Evolutionary conservation across 768 basidiomycete species (phyloP).

Genomic region (Xanthoconium stramineum): DNA sequence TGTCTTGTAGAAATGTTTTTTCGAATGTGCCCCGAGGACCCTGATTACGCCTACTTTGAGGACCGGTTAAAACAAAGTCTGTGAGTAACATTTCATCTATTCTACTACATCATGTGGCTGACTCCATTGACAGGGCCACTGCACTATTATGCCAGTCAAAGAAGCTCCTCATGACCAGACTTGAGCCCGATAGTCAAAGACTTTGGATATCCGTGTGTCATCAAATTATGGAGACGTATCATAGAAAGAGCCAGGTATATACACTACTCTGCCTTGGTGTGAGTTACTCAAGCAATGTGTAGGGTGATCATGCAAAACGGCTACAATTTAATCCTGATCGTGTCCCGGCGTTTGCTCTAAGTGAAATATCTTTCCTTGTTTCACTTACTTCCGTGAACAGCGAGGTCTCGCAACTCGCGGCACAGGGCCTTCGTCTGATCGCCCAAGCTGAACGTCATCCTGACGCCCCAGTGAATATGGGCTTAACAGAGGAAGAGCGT

Average conservation of each 20-base stretch:
- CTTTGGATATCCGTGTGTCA: conserved; percentile 67
- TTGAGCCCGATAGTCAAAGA: conserved; percentile 59
- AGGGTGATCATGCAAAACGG: conserved; percentile 44
- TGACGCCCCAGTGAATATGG: conserved; percentile 48
- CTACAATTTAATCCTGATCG: conserved; percentile 53
- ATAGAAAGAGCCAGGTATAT: conserved; percentile 46
- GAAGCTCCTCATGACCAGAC: conserved; percentile 57
- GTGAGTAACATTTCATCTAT: conserved; percentile 34
- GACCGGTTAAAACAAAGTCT: conserved; percentile 45
- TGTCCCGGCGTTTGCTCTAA: conserved; percentile 59
- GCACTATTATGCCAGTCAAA: conserved; percentile 46
- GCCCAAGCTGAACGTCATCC: conserved; percentile 65
- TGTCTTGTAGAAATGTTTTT: conserved; percentile 44
- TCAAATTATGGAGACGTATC: conserved; percentile 57
- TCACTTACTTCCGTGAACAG: conserved; percentile 68
- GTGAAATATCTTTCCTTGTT: conserved; percentile 72
- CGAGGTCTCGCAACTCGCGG: conserved; percentile 63
- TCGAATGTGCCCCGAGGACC: conserved; percentile 39
- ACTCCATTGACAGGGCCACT: conserved; percentile 14
- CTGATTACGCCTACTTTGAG: conserved; percentile 34
- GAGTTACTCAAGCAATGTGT: conserved; percentile 5
- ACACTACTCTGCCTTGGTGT: background rate
- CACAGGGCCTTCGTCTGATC: conserved; percentile 64
- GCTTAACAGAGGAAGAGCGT: conserved; percentile 56
- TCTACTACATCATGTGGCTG: background rate